A percentile compares a stretch with the other conserved stretches of the same genome.
Evolutionary conservation across 805 yeast species (phyloP).

Genomic region (Grigorovia transvaalensis): DNA sequence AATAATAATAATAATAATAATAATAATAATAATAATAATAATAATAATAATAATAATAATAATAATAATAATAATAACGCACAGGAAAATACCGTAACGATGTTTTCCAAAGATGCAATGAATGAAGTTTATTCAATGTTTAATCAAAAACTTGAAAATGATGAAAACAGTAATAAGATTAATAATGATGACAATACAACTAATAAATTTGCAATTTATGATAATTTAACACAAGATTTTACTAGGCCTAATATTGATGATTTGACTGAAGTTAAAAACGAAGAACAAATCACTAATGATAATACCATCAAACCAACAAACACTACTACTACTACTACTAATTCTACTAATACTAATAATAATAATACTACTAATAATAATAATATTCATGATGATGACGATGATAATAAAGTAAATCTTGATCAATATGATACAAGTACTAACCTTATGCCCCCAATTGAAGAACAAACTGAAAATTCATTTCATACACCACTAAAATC

Average conservation of each 20-base stretch:
- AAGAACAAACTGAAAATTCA: constrained; percentile 18
- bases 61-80: constrained; percentile 21
- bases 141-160: constrained; percentile 34
- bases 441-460: constrained; percentile 23
- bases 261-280: constrained; percentile 27
- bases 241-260: constrained; percentile 27
- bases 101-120: constrained; percentile 64
- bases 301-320: not conserved
- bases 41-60: constrained; percentile 20
- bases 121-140: constrained; percentile 70
- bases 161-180: not conserved
- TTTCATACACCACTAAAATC: constrained; percentile 1
- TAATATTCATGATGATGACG: not conserved
- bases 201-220: constrained; percentile 18
- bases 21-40: not conserved
- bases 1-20: not conserved
- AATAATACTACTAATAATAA: not conserved
- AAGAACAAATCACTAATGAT: constrained; percentile 1
- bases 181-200: constrained; percentile 20
- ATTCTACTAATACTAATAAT: not conserved
- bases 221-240: constrained; percentile 31
- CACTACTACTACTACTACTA: too few relatives aligned
- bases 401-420: not conserved
- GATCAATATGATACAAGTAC: not conserved
- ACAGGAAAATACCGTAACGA: constrained; percentile 50